Base-by-base conservation (phyloP, 2,329 filamentous ascomycete species). In the Aspergillus aculeatus region DNA sequence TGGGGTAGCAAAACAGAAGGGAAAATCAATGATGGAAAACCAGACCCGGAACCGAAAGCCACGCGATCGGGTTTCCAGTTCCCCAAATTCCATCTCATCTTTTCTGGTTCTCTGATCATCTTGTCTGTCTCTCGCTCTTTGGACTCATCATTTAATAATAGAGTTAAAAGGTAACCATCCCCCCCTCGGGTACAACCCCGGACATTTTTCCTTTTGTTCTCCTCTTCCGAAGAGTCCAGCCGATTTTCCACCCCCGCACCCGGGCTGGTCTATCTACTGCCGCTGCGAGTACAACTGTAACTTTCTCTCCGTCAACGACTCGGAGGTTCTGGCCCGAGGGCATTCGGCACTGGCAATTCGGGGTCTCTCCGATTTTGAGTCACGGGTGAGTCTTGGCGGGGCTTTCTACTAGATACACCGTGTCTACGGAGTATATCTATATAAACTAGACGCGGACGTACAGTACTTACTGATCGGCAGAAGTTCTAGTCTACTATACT, bases 41-140 rank as follows among this genome's bases (percentile, higher is more conserved):
- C 57, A 58, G 57, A 50, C 60, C 55, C 26, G 26, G 54, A 62
- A 55, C 57, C 59, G 53, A 60, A 31, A 52, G 47, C 29, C 52
- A 62, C 52, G 38, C 52, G 52, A 55, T 49, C 48, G 48, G 38
- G 56, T 31, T 62, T 35, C 41, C 14, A 41, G 11, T 31, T 54
- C 47, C 38, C 51, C 29, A 10, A 23, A 47, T n/a, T 41, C 32
- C 14, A 44, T n/a, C 9, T 7, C 19, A 21, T 41, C 19, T 6
- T 29, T 14, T 41, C n/a, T 56, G 12, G 54, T 21, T 47, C 52
- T 54, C 49, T 24, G 11, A 16, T 19, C 52, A n/a, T 26, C 23
- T 26, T 29, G 11, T 35, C 31, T 35, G 26, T 51, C 51, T 54
- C 41, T 49, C 52, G n/a, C n/a, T n/a, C n/a, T n/a, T n/a, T 41